These are phyloP conservation scores for Mariannaea elegans DNA, from an alignment of 2,329 filamentous ascomycete species.

Conservation along the genomic window DNA sequence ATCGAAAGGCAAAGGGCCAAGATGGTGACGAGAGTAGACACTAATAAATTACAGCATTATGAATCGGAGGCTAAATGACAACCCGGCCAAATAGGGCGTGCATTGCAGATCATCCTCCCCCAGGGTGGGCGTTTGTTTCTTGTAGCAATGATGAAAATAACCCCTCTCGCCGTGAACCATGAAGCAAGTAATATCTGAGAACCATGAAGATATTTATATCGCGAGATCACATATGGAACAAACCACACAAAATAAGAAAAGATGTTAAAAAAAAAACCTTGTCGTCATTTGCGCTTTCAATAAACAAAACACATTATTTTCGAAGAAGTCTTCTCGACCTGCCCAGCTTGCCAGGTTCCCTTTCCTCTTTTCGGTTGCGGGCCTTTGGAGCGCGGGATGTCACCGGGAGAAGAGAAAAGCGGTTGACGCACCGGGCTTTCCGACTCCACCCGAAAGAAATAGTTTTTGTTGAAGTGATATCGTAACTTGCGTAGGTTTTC, in stretches of 20 bases:
- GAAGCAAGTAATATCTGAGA: conserved; percentile 15
- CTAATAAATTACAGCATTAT: conserved; percentile 57
- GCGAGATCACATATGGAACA: conserved; percentile 32
- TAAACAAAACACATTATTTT: conserved; percentile 20
- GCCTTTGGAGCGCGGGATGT: conserved; percentile 10
- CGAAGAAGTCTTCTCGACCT: conserved; percentile 28
- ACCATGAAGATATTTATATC: conserved; percentile 22
- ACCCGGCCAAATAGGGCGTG: conserved; percentile 36
- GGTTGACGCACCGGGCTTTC: conserved; percentile 20
- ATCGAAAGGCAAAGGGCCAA: background rate
- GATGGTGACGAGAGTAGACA: conserved; percentile 45
- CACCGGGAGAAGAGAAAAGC: conserved; percentile 18
- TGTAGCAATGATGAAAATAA: conserved; percentile 2
- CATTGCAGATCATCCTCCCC: conserved; percentile 36
- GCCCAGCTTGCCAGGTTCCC: conserved; percentile 14
- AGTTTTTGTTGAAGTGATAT: conserved; percentile 19
- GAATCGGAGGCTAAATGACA: conserved; percentile 51
- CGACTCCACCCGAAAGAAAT: conserved; percentile 23
- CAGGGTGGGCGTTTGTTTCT: conserved; percentile 4
- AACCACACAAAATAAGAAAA: conserved; percentile 17
- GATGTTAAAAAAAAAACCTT: conserved; percentile 7
- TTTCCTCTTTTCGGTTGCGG: conserved; percentile 17
- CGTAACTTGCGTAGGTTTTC: conserved; percentile 4
- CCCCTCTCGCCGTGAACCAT: conserved; percentile 21
- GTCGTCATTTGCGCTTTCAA: conserved; percentile 16